Base-by-base conservation (phyloP, 768 basidiomycete genomes). In the Mrakia frigida region DNA sequence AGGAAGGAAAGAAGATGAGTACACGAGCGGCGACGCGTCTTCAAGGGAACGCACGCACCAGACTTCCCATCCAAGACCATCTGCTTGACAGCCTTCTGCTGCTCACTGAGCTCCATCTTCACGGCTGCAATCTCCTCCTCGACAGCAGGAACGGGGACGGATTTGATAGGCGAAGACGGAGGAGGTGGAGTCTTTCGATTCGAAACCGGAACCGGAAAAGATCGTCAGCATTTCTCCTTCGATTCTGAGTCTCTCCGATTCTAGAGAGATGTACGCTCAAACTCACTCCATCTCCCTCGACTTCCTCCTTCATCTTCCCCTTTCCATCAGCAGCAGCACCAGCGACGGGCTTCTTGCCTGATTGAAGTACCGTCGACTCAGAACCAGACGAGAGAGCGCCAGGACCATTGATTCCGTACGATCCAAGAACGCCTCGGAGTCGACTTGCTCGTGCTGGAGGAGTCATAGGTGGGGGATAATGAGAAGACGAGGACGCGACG, bases 31-130 rank as follows among this genome's bases (percentile, higher is more conserved):
- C 56, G 25, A 9, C 56, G 56, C 56, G 56, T 56, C 56, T 28
- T 10, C 11, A 56, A 25, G 21, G 52, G 7, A 53, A 53, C 52
- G 23, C 0, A 56, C 56, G 13, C 56, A 56, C 56, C 56, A 25
- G 56, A 56, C 9, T 56, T 56, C 28, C 56, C 56, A 28, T 56
- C 56, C 25, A 56, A 14, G 18, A 56, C 56, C 56, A 56, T 56
- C 28, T 56, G 56, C 56, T 56, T 56, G 5, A 56, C 56, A n/a
- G n/a, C 56, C 56, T 56, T 56, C 56, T 56, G 56, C 56, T 56
- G 56, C 3, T 56, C 56, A 56, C 56, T 56, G 7, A 56, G 56
- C 10, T 56, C 56, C 23, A 28, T 56, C 25, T n/a, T n/a, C n/a
- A 7, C 56, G 9, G 56, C 25, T 28, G 28, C 3, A 28, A 50